Evolutionary conservation across 192 early-diverging fungal genomes (phyloP), one percentile per base, ranked within the genome.

Genomic region (Backusella luteola): DNA sequence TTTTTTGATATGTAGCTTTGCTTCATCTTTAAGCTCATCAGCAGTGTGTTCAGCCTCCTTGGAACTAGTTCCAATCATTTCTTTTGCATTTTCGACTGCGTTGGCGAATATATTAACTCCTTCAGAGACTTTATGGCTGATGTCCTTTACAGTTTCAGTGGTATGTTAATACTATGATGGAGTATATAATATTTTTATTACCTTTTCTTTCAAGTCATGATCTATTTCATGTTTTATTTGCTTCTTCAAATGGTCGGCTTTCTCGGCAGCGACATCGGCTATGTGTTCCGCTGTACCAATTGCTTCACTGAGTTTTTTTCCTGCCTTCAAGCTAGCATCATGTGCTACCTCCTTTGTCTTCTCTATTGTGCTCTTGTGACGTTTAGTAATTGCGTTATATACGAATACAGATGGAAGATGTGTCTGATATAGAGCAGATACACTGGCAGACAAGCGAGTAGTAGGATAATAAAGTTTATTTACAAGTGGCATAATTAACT

Each of bases 121-220:
- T 70, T 78, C 36, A 32, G 36, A 34, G 39, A 71, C 76, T 14
- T 77, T 74, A 39, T 81, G 79, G 26, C 75, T 67, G 32, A 81
- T 52, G 3, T 81, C 72, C 59, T 78, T 81, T 2, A 73, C 69
- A 21, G 52, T 67, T 4, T 81, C 80, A 32, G 70, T n/a, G 12
- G 71, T 63, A 63, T 14, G 23, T 39, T 12, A 59, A 26, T 59
- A 26, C 1, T 29, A 63, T 26, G 56, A 63, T 63, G 9, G 4
- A 29, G 11, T 29, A 29, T 7, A 29, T 56, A n/a, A 44, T 21
- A 11, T 32, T 32, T 53, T 53, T 63, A 29, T 0, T 63, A 63
- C 21, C 12, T 71, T 69, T 68, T 35, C 35, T 36, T 68, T n/a
- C 7, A 36, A 68, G 6, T 68, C 29, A 14, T 69, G 15, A 17